Base-by-base conservation (phyloP, 2,329 filamentous ascomycete genomes). In the Penicillium sp. region DNA sequence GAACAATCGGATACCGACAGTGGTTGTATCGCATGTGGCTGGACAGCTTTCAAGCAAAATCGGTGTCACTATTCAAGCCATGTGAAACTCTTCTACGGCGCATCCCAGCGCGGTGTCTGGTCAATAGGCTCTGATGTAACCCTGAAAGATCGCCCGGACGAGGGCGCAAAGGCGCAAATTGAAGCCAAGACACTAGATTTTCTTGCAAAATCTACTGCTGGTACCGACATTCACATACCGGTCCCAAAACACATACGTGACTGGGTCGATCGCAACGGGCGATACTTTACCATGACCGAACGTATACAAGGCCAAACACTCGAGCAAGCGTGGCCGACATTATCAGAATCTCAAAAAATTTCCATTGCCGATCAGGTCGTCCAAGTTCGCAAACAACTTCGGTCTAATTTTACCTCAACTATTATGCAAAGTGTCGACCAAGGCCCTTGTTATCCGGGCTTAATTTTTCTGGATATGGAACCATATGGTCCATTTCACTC, bases 51-150 rank as follows among this genome's bases (percentile, higher is more conserved):
- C 9, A 31, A 30, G n/a, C 27, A 34, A 30, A 14, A 17, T 4
- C 12, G 26, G 14, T 41, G 37, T 10, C 5, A 2, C 12, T 36
- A 36, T 18, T 11, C 26, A 3, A 44, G 41, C 30, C 29, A 34
- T 14, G 14, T 44, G 18, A 39, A 34, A 26, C 29, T 44, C 11
- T 44, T 39, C 17, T 18, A 38, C n/a, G 27, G 34, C 8, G 37
- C 30, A 6, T n/a, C 20, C 17, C 11, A 22, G 16, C 37, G 26
- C 7, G 35, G 26, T 4, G 27, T 25, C n/a, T 41, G 30, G 39
- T 29, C 30, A 11, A 22, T 44, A 16, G 35, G 43, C 6, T 31
- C 35, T 10, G 32, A 35, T 17, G 35, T 28, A 14, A 34, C 36
- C 25, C 10, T 30, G 15, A 30, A 30, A 30, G 28, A 30, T 6